A percentile compares a stretch with the other conserved stretches of the same genome.
phyloP scores from a whole-genome alignment of 78 protist species.

The Acrasis kona region DNA sequence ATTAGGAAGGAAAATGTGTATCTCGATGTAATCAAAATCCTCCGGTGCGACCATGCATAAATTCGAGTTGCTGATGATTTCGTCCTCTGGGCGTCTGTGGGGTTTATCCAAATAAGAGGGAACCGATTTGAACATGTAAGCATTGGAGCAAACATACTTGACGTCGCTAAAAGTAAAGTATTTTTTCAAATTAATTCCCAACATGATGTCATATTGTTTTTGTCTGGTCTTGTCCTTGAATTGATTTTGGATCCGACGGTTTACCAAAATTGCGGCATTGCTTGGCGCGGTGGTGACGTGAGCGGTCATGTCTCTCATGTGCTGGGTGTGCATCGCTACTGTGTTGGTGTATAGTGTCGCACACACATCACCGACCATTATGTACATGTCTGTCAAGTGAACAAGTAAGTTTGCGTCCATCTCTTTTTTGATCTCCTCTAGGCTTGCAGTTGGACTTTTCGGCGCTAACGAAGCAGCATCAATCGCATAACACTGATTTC shows the following conservation, averaged over 20 bases:
- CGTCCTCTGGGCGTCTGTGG: too few species aligned
- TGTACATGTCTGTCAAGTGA: not conserved
- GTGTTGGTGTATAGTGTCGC: conserved; percentile 3
- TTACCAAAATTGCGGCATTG: not conserved
- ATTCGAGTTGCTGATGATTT: not conserved
- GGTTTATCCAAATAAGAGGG: too few species aligned
- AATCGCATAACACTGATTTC: not conserved
- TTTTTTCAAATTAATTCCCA: not conserved
- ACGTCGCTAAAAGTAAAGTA: not conserved
- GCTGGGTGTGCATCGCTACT: conserved; percentile 9
- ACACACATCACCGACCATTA: conserved; percentile 16
- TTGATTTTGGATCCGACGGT: conserved; percentile 1
- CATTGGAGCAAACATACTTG: not conserved
- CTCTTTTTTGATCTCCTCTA: not conserved
- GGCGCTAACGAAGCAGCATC: not conserved
- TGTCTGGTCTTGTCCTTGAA: conserved; percentile 1
- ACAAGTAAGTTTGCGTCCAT: not conserved
- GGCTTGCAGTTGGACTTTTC: not conserved
- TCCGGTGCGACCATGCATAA: not conserved
- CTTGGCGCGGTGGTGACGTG: not conserved
- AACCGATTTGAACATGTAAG: not conserved
- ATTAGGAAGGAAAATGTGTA: not conserved
- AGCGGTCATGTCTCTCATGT: not conserved
- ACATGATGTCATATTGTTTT: not conserved
- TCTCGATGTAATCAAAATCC: not conserved